Evolutionary conservation across 2,329 filamentous ascomycete species (phyloP).

Genomic region (Stromatinia cepivora): DNA sequence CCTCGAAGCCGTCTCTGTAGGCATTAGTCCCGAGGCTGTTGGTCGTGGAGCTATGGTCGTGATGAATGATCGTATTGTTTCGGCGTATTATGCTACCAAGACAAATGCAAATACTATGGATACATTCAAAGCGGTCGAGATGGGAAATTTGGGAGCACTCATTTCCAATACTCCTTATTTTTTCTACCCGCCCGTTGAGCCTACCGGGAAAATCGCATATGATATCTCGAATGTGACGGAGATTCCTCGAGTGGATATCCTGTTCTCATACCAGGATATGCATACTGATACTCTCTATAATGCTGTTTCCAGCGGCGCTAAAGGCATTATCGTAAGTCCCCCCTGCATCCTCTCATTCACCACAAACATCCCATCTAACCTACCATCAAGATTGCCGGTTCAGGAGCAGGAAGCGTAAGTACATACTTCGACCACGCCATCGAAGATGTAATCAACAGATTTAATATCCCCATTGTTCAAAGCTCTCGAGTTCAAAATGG

Average conservation of each 20-base stretch:
- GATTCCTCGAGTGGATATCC: constrained; percentile 56
- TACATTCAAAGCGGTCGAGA: constrained; percentile 60
- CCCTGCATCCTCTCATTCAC: too few species aligned
- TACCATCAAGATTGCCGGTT: constrained; percentile 47
- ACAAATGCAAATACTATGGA: constrained; percentile 63
- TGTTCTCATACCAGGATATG: constrained; percentile 57
- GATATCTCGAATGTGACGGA: constrained; percentile 42
- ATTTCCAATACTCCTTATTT: constrained; percentile 60
- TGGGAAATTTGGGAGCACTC: constrained; percentile 58
- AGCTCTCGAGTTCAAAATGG: constrained; percentile 54
- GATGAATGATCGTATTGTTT: constrained; percentile 61
- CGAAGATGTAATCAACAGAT: constrained; percentile 47
- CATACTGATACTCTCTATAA: constrained; percentile 49
- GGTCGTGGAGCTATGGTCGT: constrained; percentile 59
- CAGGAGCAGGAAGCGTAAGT: constrained; percentile 55
- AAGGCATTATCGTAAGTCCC: constrained; percentile 49
- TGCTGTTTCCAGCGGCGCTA: constrained; percentile 51
- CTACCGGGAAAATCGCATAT: constrained; percentile 50
- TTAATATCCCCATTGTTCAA: constrained; percentile 51
- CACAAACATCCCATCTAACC: neutral
- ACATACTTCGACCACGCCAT: constrained; percentile 45
- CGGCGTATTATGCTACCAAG: constrained; percentile 60
- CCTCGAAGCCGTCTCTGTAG: constrained; percentile 59
- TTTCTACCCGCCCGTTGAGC: constrained; percentile 55
- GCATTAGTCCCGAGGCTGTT: constrained; percentile 47